Evolutionary conservation across 306 rosid genomes (phyloP).

Genomic region (Medicago arabica): DNA sequence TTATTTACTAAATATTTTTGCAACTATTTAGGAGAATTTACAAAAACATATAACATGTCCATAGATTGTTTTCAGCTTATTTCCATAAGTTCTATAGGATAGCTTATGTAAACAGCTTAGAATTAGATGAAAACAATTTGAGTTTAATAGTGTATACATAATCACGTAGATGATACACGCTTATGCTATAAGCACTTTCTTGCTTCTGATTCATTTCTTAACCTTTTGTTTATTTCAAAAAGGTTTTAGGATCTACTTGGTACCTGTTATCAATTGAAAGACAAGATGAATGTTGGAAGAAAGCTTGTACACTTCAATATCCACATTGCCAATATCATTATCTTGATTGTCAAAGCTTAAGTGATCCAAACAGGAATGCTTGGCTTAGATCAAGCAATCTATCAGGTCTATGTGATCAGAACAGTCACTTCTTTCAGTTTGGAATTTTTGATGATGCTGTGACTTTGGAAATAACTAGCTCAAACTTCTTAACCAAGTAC

Average conservation of each 20-base stretch:
- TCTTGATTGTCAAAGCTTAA: conserved; percentile 48
- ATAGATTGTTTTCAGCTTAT: neutral
- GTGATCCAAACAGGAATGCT: conserved; percentile 43
- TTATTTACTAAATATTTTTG: too few relatives aligned
- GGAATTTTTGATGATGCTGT: conserved; percentile 63
- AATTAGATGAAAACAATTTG: too few relatives aligned
- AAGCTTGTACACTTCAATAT: conserved; percentile 48
- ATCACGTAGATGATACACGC: neutral
- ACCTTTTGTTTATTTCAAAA: conserved; percentile 27
- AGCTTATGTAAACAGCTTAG: too few relatives aligned
- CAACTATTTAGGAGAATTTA: neutral
- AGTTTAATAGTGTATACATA: neutral
- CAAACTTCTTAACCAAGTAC: conserved; percentile 59
- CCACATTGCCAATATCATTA: conserved; percentile 49
- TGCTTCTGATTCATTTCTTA: conserved; percentile 21
- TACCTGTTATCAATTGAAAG: conserved; percentile 58
- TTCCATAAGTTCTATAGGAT: neutral
- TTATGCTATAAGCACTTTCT: neutral
- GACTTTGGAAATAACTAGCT: conserved; percentile 40
- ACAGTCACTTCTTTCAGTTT: conserved; percentile 50
- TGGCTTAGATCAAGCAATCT: conserved; percentile 65
- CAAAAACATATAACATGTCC: too few relatives aligned
- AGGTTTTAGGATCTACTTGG: conserved; percentile 68
- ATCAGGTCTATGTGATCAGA: conserved; percentile 51
- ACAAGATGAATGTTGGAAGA: conserved; percentile 71